A percentile compares a stretch with the other conserved stretches of the same genome.
phyloP scores from a whole-genome alignment of 768 basidiomycete species.

The Hypsizygus marmoreus region DNA sequence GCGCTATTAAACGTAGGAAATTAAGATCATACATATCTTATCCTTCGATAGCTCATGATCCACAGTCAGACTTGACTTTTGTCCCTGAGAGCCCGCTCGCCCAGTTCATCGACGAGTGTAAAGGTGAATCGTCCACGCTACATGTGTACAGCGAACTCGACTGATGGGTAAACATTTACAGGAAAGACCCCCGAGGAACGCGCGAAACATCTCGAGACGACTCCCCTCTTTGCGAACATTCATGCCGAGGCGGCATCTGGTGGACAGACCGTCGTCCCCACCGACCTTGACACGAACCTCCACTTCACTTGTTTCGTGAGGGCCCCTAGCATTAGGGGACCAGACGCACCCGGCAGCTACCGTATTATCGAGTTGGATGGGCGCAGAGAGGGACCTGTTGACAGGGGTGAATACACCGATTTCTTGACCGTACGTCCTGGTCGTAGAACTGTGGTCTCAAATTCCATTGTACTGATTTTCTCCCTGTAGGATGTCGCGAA shows the following conservation, averaged over 20 bases:
- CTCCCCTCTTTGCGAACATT: conserved; percentile 74
- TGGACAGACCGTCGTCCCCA: conserved; percentile 70
- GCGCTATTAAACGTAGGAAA: conserved; percentile 80
- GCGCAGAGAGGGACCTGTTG: conserved; percentile 73
- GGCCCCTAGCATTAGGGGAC: conserved; percentile 47
- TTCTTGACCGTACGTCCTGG: conserved; percentile 52
- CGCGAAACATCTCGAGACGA: conserved; percentile 72
- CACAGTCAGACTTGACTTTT: conserved; percentile 60
- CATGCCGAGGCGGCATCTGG: conserved; percentile 69
- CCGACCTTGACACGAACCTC: conserved; percentile 67
- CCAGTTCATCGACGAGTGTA: conserved; percentile 65
- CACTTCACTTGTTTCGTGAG: conserved; percentile 90
- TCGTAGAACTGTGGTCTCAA: conserved; percentile 1
- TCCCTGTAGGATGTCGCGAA: conserved; percentile 60
- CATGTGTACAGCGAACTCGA: too few species aligned
- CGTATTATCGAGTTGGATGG: conserved; percentile 87
- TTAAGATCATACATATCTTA: conserved; percentile 2
- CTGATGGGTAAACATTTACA: too few species aligned
- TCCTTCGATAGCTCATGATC: not conserved
- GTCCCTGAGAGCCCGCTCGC: conserved; percentile 60
- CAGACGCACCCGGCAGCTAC: conserved; percentile 28
- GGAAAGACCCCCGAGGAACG: conserved; percentile 74
- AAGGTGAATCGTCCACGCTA: conserved; percentile 54
- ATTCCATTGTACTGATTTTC: not conserved
- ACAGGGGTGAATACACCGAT: conserved; percentile 65